Conservation (phyloP, 2,329 filamentous ascomycete species). For the Pseudocercospora fuligena region DNA sequence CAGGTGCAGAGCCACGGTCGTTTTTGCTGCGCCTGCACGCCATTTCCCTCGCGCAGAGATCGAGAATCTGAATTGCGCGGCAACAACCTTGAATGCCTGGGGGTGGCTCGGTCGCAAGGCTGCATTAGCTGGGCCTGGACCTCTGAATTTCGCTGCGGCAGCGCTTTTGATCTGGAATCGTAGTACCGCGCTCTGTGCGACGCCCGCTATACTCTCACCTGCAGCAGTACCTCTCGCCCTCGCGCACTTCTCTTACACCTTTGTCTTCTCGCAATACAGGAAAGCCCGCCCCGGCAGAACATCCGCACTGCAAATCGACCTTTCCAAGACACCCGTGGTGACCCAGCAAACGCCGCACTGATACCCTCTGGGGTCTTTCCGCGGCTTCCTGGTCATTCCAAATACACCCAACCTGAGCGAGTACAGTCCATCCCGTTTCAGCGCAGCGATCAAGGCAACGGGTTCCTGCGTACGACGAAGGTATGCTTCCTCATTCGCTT, state of each 20-base stretch:
- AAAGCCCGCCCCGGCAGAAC: background rate
- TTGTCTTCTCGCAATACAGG: background rate
- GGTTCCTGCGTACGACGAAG: slow-evolving; percentile 30
- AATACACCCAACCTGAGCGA: slow-evolving; percentile 19
- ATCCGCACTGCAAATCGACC: background rate
- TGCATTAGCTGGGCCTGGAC: slow-evolving; percentile 1
- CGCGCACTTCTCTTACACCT: background rate
- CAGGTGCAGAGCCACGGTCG: background rate
- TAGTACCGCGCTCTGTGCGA: background rate
- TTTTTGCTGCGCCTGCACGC: background rate
- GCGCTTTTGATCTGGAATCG: background rate
- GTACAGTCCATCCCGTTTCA: slow-evolving; percentile 25
- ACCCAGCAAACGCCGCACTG: background rate
- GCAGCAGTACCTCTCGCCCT: background rate
- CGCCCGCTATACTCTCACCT: background rate
- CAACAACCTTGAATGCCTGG: background rate
- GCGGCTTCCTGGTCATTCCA: slow-evolving; percentile 18
- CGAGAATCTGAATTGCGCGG: background rate
- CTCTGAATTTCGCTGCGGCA: slow-evolving; percentile 5
- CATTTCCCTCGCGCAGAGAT: background rate
- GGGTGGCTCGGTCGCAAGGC: slow-evolving; percentile 9
- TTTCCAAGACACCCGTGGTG: background rate
- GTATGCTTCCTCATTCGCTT: slow-evolving; percentile 29
- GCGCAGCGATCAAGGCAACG: slow-evolving; percentile 21
- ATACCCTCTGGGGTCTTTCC: background rate